These are phyloP conservation scores for Xylaria grammica DNA, from an alignment of 495 filamentous ascomycete genomes.

Conservation along the genomic window DNA sequence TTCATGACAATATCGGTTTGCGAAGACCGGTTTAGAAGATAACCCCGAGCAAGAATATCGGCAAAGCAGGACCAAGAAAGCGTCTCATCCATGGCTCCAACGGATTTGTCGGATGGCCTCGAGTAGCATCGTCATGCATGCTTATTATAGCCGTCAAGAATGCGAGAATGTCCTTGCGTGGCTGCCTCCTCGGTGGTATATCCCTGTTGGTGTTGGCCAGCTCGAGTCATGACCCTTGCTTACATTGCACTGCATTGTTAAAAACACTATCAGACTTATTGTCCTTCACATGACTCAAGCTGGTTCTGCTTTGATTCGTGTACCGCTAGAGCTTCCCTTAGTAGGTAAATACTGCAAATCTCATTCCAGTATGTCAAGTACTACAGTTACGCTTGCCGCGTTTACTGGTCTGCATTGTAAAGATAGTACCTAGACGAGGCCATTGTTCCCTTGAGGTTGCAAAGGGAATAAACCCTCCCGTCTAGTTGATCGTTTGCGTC, in stretches of 20 bases:
- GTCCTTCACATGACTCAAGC: constrained; percentile 6
- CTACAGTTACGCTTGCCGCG: neutral
- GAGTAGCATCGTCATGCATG: constrained; percentile 24
- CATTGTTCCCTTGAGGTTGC: neutral
- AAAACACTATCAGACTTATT: neutral
- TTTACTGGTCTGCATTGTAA: neutral
- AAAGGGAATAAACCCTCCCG: neutral
- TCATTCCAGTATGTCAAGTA: neutral
- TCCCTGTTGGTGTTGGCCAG: constrained; percentile 14
- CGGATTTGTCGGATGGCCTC: constrained; percentile 11
- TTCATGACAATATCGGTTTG: neutral
- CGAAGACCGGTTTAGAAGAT: neutral
- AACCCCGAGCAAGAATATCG: neutral
- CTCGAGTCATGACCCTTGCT: constrained; percentile 17
- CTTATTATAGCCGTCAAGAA: constrained; percentile 13
- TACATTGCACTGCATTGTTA: neutral
- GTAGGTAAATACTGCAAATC: neutral
- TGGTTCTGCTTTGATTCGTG: constrained; percentile 2
- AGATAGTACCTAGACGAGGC: too few relatives aligned
- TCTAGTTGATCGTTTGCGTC: neutral
- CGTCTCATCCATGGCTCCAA: neutral
- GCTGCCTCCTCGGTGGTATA: constrained; percentile 18
- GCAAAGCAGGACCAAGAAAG: neutral
- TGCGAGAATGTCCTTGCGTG: constrained; percentile 3
- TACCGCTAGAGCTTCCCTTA: neutral